Base-by-base conservation (phyloP, 495 filamentous ascomycete genomes). In the Glarea lozoyensis region DNA sequence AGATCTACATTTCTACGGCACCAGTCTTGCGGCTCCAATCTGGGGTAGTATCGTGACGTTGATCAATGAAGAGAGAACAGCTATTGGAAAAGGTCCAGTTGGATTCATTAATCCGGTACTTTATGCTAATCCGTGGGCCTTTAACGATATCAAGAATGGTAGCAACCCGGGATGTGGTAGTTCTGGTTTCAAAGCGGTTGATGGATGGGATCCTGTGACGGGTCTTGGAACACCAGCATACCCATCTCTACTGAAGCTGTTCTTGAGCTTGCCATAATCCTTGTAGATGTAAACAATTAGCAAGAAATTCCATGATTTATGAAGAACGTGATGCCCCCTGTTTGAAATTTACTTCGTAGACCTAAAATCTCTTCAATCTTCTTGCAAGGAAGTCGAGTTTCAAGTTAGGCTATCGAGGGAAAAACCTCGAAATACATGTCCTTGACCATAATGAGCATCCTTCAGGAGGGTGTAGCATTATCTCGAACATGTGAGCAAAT, bases 171-270 rank as follows among this genome's bases (percentile, higher is more conserved):
- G 71, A 2, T 76, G 73, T 57, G 64, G 57, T 1, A 70, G 65
- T 0, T 33, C 63, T 6, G 76, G 75, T 1, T 80, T 78, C 46
- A 42, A 45, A 7, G 71, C 73, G 15, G 65, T 64, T 2, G 45
- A 60, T 38, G 79, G 79, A 15, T 82, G 79, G 79, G 79, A 83
- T 60, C 77, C 79, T n/a, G 72, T 70, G 0, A 76, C 71, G 0
- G 46, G 51, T 10, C 45, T 77, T 24, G 75, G 73, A 11, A 72
- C 75, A 11, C 73, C 73, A 2, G 71, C 71, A 42, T 80, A 64
- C 50, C 60, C 63, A 2, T 69, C 63, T 50, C 44, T 78, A 60
- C 53, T 66, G 52, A 57, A 61, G 33, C 45, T 61, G 15, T 75
- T 68, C 39, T 61, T 76, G 60, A 19, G 19, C 10, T 37, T 54